Base-by-base conservation (phyloP, 2,329 filamentous ascomycete genomes). In the Diaporthe vexans region DNA sequence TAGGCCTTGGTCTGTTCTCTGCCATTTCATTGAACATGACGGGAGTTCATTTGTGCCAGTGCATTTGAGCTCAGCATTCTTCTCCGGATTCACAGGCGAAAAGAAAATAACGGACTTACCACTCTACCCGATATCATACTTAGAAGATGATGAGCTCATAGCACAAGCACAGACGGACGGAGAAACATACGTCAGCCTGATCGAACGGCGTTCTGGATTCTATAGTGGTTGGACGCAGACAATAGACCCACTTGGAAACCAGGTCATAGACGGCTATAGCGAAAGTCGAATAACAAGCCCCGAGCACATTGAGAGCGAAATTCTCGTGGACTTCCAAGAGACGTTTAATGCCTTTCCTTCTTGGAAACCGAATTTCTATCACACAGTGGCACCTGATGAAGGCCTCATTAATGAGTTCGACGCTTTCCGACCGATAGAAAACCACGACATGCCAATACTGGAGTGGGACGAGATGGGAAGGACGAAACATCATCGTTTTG, bases 151-250 rank as follows among this genome's bases (percentile, higher is more conserved):
- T 0, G 3, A 52, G 4, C 10, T 65, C 3, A 11, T 72, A 3
- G 7, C 1, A 3, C 33, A 65, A 29, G 29, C 57, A n/a, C 3
- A n/a, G 0, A 1, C 48, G 10, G 69, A 52, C 4, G 69, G 69
- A 1, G 8, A 9, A 0, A 46, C n/a, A 1, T 37, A 26, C 33
- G 4, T 72, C 8, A n/a, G 7, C 7, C 24, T 72, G 17, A 33
- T 65, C 7, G 70, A 46, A 5, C 24, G 24, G 1, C 56, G 57
- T 1, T 48, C 29, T 3, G 70, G 40, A 8, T 72, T 52, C 11
- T 72, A 63, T 48, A 72, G 70, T 48, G 70, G 70, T 3, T 72
- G 70, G 70, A 72, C 70, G 2, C 33, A 13, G 13, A 56, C 48
- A 35, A 1, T 13, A 9, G 17, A 11, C 19, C n/a, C 70, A 2